These are phyloP conservation scores for Nicotiana benthamiana DNA, from an alignment of 257 asterid genomes.

Conservation along the genomic window DNA sequence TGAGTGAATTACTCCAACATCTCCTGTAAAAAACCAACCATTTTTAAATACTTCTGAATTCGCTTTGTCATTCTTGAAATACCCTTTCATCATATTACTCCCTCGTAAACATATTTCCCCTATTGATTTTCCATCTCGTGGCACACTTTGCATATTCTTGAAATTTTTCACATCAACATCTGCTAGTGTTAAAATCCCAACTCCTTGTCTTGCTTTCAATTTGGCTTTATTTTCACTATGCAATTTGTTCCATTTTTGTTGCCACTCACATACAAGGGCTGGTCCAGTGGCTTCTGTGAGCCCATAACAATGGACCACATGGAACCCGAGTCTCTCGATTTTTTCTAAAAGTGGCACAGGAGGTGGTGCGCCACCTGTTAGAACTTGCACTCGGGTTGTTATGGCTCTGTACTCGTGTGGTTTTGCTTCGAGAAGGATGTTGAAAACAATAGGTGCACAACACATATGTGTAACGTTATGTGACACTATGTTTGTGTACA, in stretches of 20 bases:
- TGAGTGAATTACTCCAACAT: too few relatives aligned
- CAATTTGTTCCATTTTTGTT: conserved; percentile 42
- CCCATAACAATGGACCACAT: conserved; percentile 73
- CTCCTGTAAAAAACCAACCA: too few relatives aligned
- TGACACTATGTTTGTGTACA: too few relatives aligned
- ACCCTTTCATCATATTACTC: too few relatives aligned
- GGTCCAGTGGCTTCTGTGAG: conserved; percentile 90
- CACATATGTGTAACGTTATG: too few relatives aligned
- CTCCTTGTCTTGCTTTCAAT: conserved; percentile 68
- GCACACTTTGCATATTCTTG: conserved; percentile 51
- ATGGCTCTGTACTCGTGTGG: conserved; percentile 39
- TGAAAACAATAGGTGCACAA: conserved; percentile 72
- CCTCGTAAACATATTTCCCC: conserved; percentile 74
- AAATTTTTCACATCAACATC: conserved; percentile 62
- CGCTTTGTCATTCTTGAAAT: too few relatives aligned
- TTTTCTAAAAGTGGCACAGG: conserved; percentile 49
- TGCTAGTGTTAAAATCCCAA: conserved; percentile 48
- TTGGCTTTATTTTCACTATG: conserved; percentile 22
- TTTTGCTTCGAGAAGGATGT: conserved; percentile 49
- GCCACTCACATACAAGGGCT: conserved; percentile 84
- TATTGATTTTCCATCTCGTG: conserved; percentile 45
- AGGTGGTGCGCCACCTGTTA: conserved; percentile 86
- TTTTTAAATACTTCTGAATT: too few relatives aligned
- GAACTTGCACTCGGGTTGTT: conserved; percentile 31
- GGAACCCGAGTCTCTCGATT: conserved; percentile 57